These are phyloP conservation scores for Aspergillus vadensis DNA, from an alignment of 2,329 filamentous ascomycete genomes.

Conservation along the genomic window DNA sequence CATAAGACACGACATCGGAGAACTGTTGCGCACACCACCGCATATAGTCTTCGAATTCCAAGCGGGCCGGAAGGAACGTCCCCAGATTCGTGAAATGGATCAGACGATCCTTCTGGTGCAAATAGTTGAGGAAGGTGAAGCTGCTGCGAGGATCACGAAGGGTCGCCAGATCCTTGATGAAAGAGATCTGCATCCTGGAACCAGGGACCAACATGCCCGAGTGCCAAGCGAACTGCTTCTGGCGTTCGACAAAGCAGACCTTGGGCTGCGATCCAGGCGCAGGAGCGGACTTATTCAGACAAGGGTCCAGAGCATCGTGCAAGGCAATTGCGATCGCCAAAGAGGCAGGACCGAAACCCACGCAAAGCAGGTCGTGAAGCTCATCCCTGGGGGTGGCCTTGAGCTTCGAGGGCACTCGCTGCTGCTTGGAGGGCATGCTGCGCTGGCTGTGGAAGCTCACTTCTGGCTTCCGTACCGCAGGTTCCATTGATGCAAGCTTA, in stretches of 20 bases:
- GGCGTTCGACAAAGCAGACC: conserved; percentile 85
- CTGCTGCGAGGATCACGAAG: conserved; percentile 82
- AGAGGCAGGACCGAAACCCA: conserved; percentile 91
- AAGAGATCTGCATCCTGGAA: conserved; percentile 96
- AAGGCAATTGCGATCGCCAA: conserved; percentile 86
- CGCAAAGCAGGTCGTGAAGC: conserved; percentile 81
- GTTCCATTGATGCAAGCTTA: conserved; percentile 23
- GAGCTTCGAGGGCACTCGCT: conserved; percentile 47
- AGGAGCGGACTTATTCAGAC: conserved; percentile 42
- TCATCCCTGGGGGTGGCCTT: conserved; percentile 60
- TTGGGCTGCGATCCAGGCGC: conserved; percentile 58
- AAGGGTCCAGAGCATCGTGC: conserved; percentile 69
- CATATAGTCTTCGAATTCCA: conserved; percentile 95
- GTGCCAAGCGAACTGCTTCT: conserved; percentile 84
- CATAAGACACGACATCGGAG: conserved; percentile 70
- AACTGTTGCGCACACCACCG: conserved; percentile 88
- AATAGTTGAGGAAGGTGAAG: conserved; percentile 95
- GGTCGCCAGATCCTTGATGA: conserved; percentile 93
- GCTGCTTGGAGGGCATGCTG: conserved; percentile 27
- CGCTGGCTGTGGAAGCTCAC: conserved; percentile 28
- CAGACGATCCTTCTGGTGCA: conserved; percentile 77
- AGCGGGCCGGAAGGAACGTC: conserved; percentile 82
- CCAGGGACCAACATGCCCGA: conserved; percentile 92
- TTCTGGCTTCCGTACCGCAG: conserved; percentile 28
- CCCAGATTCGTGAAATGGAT: conserved; percentile 87